Evolutionary conservation across 139 green algal genomes (phyloP).

Genomic region (Coccomyxa sp.): DNA sequence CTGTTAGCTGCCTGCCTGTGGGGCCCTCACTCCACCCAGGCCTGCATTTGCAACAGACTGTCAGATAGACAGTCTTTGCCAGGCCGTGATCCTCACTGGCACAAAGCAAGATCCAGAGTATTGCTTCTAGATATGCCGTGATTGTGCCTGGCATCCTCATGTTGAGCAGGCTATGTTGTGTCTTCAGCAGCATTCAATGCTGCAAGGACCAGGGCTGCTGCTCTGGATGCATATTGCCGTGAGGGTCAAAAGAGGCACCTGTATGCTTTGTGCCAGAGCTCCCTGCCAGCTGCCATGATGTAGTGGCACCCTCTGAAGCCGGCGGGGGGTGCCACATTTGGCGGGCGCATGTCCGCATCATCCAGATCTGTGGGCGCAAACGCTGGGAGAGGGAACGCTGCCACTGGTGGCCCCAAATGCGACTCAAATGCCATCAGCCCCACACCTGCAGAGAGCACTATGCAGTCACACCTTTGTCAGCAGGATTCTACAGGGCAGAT

Average conservation of each 20-base stretch:
- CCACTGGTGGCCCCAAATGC: conserved; percentile 21
- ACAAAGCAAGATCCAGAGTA: too few species aligned
- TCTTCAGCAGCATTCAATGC: background rate
- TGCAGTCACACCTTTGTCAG: background rate
- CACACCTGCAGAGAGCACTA: conserved; percentile 6
- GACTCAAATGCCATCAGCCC: conserved; percentile 38
- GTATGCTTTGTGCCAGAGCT: conserved; percentile 17
- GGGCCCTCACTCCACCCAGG: conserved; percentile 14
- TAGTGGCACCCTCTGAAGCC: conserved; percentile 12
- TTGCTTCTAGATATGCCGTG: too few species aligned
- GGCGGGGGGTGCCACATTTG: background rate
- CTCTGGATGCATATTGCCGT: too few species aligned
- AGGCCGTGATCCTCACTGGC: too few species aligned
- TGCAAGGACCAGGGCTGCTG: background rate
- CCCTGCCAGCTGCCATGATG: background rate
- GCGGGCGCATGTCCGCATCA: background rate
- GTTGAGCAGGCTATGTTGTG: background rate
- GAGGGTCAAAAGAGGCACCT: too few species aligned
- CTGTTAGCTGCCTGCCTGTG: conserved; percentile 13
- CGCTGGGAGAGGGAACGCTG: conserved; percentile 26
- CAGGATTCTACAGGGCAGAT: too few species aligned
- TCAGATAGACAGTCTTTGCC: background rate
- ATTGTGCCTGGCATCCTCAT: too few species aligned
- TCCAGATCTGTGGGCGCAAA: conserved; percentile 4
- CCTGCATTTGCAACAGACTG: conserved; percentile 5